Base-by-base conservation (phyloP, 2,329 filamentous ascomycete genomes). In the Pseudogymnoascus sp. region DNA sequence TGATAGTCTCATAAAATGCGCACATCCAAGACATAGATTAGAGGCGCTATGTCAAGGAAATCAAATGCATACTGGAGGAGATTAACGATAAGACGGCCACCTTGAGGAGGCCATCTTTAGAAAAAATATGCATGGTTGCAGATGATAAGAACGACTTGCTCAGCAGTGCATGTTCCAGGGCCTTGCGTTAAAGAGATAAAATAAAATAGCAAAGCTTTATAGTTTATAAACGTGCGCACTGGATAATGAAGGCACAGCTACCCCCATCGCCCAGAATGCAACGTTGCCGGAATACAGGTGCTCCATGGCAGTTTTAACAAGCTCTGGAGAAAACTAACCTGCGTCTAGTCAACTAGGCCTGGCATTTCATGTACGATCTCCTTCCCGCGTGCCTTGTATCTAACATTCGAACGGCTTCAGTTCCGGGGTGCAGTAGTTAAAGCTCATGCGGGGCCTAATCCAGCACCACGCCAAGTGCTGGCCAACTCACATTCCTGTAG, bases 81-180 rank as follows among this genome's bases (percentile, higher is more conserved):
- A 17, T 50, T 31, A 50, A 31, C n/a, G 44, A 50, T 50, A 50
- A 31, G 44, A 33, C 8, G n/a, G 44, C 44, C 8, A 33, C 44
- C 44, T 50, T 50, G 44, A 50, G 26, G 44, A 50, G 44, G 26
- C 26, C 26, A 50, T 50, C n/a, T 17, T 10, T 50, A 62, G 62
- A 61, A 54, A 63, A 60, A 60, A 61, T 33, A 13, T 60, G 61
- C 31, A 37, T 35, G 54, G 10, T 60, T 60, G 60, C 60, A 62
- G 62, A 63, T 65, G 64, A 65, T 61, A 63, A 62, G 62, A 59
- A 44, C 33, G 58, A 61, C 41, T 61, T 50, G 26, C 26, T 50
- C 44, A 50, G n/a, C 26, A 33, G n/a, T 17, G 26, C 26, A 50
- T 50, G 26, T 9, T 50, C 44, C n/a, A 31, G 44, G 8, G 8